Percentiles rank a stretch among this genome's conserved stretches.
Conservation (phyloP, 352 stramenopile species). For the Blastocystis sp. region DNA sequence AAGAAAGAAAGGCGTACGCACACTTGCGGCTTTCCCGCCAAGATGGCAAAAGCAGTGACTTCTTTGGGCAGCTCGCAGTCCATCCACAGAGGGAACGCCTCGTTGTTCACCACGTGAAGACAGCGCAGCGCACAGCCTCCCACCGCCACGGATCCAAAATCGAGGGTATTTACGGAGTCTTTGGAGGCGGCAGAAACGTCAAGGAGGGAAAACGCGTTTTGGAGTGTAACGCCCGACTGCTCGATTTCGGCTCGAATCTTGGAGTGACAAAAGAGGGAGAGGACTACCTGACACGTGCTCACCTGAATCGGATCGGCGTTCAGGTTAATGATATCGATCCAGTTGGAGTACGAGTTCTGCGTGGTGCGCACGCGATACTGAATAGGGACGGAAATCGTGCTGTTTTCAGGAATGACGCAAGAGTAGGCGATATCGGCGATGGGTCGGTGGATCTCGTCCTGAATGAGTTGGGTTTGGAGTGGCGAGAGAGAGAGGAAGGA, state of each 20-base stretch:
- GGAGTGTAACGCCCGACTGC: conserved; percentile 17
- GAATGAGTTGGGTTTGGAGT: background rate
- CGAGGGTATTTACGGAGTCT: conserved; percentile 8
- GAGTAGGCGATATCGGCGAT: conserved; percentile 66
- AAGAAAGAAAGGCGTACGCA: background rate
- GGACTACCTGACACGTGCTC: background rate
- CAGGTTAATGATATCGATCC: conserved; percentile 43
- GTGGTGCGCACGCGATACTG: conserved; percentile 16
- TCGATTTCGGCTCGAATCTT: conserved; percentile 61
- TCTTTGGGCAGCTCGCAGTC: background rate
- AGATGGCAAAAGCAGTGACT: background rate
- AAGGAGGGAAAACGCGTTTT: conserved; percentile 18
- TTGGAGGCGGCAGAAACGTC: background rate
- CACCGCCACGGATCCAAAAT: conserved; percentile 14
- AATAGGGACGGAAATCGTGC: conserved; percentile 21
- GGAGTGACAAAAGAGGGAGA: background rate
- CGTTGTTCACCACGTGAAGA: background rate
- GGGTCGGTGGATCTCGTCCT: background rate
- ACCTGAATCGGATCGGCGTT: background rate
- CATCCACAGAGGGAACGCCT: background rate
- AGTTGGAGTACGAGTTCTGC: conserved; percentile 26
- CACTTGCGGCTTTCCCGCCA: background rate
- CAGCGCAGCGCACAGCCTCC: background rate
- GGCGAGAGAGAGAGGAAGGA: background rate
- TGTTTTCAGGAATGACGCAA: conserved; percentile 33